Conservation (phyloP, 192 early-diverging fungal species). For the Gaertneriomyces sp. region DNA sequence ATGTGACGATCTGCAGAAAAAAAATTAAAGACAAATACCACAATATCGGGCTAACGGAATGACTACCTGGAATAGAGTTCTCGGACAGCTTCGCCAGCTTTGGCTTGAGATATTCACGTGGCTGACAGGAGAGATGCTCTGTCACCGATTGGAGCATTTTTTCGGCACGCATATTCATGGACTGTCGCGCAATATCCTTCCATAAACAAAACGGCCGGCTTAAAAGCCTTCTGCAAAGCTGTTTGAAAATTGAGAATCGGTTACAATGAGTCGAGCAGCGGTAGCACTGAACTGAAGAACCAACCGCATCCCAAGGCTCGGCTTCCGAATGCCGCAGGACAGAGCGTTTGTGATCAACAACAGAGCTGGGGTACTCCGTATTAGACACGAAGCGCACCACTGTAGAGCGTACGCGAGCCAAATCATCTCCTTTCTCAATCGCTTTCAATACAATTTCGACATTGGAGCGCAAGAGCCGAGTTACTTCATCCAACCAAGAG, state of each 20-base stretch:
- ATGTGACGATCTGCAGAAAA: constrained; percentile 12
- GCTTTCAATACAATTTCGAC: background rate
- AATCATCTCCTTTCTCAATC: background rate
- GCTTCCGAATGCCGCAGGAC: background rate
- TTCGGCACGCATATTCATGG: constrained; percentile 1
- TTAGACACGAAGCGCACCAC: background rate
- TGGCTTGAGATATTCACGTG: no score
- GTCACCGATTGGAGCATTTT: background rate
- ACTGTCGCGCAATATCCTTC: background rate
- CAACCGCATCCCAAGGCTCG: background rate
- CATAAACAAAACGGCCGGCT: background rate
- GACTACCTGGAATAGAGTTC: no score
- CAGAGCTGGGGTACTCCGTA: background rate
- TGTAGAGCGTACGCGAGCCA: background rate
- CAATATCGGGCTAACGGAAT: no score
- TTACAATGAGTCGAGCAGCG: background rate
- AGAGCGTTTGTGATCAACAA: no score
- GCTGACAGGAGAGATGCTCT: no score
- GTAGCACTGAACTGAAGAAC: background rate
- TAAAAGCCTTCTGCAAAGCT: background rate
- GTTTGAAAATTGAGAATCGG: background rate
- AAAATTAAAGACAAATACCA: background rate
- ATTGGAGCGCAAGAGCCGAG: background rate
- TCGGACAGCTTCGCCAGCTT: no score
- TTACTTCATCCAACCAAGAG: no score